Base-by-base conservation (phyloP, 768 basidiomycete genomes). In the Macrolepiota fuliginosa region DNA sequence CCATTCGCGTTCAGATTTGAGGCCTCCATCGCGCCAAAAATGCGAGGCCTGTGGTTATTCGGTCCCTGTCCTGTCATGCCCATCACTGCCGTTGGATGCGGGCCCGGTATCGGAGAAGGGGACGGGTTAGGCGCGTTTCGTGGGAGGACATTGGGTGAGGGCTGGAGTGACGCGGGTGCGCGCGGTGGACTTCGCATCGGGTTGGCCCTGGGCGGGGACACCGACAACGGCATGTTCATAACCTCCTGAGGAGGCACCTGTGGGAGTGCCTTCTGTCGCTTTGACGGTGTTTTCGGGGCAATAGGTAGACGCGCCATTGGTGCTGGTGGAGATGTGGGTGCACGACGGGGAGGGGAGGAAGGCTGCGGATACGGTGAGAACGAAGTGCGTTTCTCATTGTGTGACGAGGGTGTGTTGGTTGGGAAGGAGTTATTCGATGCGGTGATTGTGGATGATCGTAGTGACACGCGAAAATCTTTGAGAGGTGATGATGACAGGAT, bases 21-120 rank as follows among this genome's bases (percentile, higher is more conserved):
- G 10, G 63, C 69, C 27, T 77, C 74, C 80, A 82, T 84, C 3
- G 86, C 84, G 5, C 85, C 71, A 59, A 90, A 90, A 35, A 90
- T 90, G 24, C 85, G 76, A 1, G 88, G 87, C 22, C 83, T 84
- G 19, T 81, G 82, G 59, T 75, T 77, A 63, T 63, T 65, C 29
- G 67, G 55, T 57, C 36, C 65, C 56, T 58, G 71, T 60, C 57
- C 10, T 25, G 29, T 12, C 1, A 65, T 53, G 25, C 62, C 56
- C 17, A 66, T 68, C 63, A 73, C 52, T 54, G 67, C 72, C 19
- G 68, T 46, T 3, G 69, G 60, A 58, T 71, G 73, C 49, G 62
- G 64, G 13, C 69, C 63, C 50, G 63, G 62, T 17, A 67, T 58
- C n/a, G 61, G 63, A 47, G 66, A 32, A 15, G 68, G 56, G 35